A percentile compares a stretch with the other conserved stretches of the same genome.
Evolutionary conservation across 306 rosid genomes (phyloP).

Genomic region (Macrotyloma uniflorum): DNA sequence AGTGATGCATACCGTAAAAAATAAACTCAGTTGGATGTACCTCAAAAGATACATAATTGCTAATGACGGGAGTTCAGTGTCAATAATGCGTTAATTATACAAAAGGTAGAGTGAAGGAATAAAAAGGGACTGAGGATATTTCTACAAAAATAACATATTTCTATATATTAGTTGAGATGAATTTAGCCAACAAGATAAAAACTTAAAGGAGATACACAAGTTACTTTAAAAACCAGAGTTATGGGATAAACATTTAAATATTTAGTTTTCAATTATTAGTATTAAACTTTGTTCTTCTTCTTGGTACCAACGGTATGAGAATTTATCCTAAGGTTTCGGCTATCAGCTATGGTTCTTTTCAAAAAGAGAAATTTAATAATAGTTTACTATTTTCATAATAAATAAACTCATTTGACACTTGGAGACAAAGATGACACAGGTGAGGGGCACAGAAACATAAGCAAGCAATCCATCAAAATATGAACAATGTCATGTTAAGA

Average conservation of each 20-base stretch:
- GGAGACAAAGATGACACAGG: not conserved
- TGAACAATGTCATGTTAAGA: not conserved
- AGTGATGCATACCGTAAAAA: constrained; percentile 24
- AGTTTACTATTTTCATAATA: not conserved
- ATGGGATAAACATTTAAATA: constrained; percentile 23
- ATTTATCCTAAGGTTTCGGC: not conserved
- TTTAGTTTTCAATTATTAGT: not conserved
- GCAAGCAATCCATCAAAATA: constrained; percentile 19
- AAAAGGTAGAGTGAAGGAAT: constrained; percentile 1
- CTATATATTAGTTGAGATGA: too few species aligned
- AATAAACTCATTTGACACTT: not conserved
- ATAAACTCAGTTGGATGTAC: not conserved
- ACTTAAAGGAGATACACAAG: not conserved
- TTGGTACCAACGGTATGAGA: not conserved
- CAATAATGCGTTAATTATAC: not conserved
- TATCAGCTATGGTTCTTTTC: not conserved
- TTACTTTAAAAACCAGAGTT: not conserved
- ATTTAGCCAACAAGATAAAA: not conserved
- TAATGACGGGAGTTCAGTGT: not conserved
- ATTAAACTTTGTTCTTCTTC: not conserved
- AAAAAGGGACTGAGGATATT: not conserved
- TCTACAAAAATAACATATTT: too few species aligned
- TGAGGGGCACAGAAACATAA: not conserved
- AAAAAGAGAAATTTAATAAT: not conserved
- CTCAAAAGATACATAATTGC: constrained; percentile 9